Evolutionary conservation across 2,329 filamentous ascomycete genomes (phyloP), one percentile per base, ranked within the genome.

Genomic region (Thermothelomyces thermophilus): DNA sequence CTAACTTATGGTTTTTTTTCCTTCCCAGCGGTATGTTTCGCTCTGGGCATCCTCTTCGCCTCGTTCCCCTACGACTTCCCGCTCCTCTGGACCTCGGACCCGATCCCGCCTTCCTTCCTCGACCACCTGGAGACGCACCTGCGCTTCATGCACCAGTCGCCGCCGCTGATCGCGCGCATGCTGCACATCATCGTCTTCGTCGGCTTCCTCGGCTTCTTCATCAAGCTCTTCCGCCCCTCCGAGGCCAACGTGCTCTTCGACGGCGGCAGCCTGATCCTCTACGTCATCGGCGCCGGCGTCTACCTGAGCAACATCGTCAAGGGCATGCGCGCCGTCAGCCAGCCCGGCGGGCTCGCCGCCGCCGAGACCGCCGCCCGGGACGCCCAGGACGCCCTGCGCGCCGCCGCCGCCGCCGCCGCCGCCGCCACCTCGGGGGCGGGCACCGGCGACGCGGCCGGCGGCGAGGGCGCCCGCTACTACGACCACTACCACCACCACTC

Each of bases 271-370:
- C 79, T 91, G 13, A 83, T 88, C 14, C 77, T 89, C 60, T 93
- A 91, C 69, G 76, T 91, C 49, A 89, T 93, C 62, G 93, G 89
- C 54, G 82, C 94, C 46, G 88, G 90, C 42, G 87, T 98, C 60
- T 98, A 97, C 70, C 81, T 95, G 58, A 85, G 90, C 61, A 98
- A 98, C 70, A 95, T 97, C 63, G 85, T 97, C 66, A 95, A 95
- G 74, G 93, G 91, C 4, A 77, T 98, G 66, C 77, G 90, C 57
- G 84, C 91, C 53, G 86, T 96, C 35, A 87, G 80, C 52, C 50
- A 47, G 20, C 48, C 50, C 5, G 55, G 50, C 3, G 52, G 50
- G 16, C 19, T 49, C 26, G 54, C 34, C 2, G 50, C 30, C 3
- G 49, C 26, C 11, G 41, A n/a, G n/a, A n/a, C n/a, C n/a, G n/a